A percentile compares a stretch with the other conserved stretches of the same genome.
phyloP scores from a whole-genome alignment of 768 basidiomycete species.

The Lactarius evosmus region DNA sequence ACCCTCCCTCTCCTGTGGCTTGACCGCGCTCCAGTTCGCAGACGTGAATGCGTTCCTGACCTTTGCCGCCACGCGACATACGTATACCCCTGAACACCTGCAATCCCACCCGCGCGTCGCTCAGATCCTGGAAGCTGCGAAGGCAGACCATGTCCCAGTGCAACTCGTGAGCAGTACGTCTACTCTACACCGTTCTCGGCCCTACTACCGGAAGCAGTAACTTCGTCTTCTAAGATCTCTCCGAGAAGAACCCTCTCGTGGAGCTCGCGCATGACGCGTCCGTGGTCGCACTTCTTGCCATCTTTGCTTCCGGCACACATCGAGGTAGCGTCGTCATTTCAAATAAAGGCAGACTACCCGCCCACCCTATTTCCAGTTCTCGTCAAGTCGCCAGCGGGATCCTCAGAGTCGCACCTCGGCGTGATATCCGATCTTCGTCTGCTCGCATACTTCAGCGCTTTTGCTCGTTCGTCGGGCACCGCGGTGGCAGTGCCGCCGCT shows the following conservation, averaged over 20 bases:
- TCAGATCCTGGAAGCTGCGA: constrained; percentile 71
- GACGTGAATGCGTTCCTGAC: constrained; percentile 88
- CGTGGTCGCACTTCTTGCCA: constrained; percentile 55
- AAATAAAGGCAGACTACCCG: too few species aligned
- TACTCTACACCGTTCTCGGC: constrained; percentile 19
- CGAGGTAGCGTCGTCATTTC: constrained; percentile 46
- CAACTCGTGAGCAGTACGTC: constrained; percentile 72
- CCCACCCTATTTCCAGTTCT: constrained; percentile 42
- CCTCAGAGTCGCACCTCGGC: constrained; percentile 53
- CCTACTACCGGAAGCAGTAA: not conserved
- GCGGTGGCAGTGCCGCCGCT: constrained; percentile 11
- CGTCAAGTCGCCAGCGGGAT: constrained; percentile 45
- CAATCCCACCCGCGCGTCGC: constrained; percentile 56
- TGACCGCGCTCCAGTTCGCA: constrained; percentile 51
- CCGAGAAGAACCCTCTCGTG: constrained; percentile 79
- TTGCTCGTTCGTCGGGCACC: constrained; percentile 40
- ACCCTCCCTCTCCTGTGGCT: too few species aligned
- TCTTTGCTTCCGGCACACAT: constrained; percentile 71
- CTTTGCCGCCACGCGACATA: constrained; percentile 75
- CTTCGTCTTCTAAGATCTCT: constrained; percentile 52
- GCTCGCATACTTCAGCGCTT: constrained; percentile 61
- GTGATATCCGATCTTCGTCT: constrained; percentile 73
- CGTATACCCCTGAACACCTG: constrained; percentile 57
- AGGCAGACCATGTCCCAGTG: constrained; percentile 69
- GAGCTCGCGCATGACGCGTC: constrained; percentile 60